Conservation (phyloP, 768 basidiomycete genomes). For the Leccinellum luteum region DNA sequence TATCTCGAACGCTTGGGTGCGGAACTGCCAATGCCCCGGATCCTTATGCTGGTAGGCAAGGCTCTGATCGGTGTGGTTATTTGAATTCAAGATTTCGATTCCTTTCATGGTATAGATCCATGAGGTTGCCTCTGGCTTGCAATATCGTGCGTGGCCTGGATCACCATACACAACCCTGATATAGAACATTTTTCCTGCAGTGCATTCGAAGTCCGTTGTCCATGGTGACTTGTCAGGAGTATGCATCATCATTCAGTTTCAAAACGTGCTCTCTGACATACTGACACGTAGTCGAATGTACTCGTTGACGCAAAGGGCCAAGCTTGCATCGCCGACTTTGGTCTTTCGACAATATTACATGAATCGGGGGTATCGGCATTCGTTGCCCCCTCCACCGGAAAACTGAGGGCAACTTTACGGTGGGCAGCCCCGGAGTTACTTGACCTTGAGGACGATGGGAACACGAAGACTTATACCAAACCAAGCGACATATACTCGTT, state of each 20-base stretch:
- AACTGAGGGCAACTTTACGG: conserved; percentile 20
- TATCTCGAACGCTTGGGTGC: neutral
- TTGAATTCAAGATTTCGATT: neutral
- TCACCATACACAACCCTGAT: neutral
- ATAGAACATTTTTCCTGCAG: neutral
- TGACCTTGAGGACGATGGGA: conserved; percentile 16
- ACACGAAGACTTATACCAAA: neutral
- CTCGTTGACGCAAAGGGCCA: neutral
- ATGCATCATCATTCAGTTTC: neutral
- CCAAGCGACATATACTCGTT: conserved; percentile 18
- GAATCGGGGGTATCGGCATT: conserved; percentile 33
- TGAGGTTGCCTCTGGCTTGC: neutral
- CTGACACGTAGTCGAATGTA: neutral
- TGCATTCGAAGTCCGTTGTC: neutral
- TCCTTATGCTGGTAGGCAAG: neutral
- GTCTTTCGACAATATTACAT: conserved; percentile 10
- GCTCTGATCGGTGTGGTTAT: neutral
- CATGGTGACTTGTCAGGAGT: neutral
- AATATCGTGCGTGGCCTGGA: neutral
- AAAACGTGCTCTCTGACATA: neutral
- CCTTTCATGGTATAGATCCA: neutral
- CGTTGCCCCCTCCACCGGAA: conserved; percentile 27
- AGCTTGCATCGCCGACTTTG: neutral
- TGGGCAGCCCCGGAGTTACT: conserved; percentile 45
- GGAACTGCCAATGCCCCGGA: neutral